Percentiles rank a stretch among this genome's conserved stretches.
These are phyloP conservation scores for Cladophialophora bantiana DNA, from an alignment of 2,329 filamentous ascomycete species.

Conservation along the genomic window DNA sequence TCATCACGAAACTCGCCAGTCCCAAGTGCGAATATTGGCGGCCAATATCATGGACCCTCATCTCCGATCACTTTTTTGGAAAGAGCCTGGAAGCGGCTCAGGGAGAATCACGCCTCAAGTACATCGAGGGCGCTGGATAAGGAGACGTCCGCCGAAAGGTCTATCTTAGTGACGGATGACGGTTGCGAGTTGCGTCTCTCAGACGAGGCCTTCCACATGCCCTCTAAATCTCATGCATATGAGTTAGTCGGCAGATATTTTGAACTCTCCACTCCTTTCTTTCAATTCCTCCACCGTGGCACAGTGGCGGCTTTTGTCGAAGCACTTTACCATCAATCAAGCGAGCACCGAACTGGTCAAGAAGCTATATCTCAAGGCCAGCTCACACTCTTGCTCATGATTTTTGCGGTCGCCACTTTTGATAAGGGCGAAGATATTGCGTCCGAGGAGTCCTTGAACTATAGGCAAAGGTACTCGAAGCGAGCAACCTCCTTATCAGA, in stretches of 20 bases:
- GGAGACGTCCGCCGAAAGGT: neutral
- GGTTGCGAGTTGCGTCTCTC: neutral
- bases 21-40: constrained; percentile 8
- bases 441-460: neutral
- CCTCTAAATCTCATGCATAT: neutral
- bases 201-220: neutral
- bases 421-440: neutral
- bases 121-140: neutral
- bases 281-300: constrained; percentile 1
- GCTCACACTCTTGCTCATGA: constrained; percentile 4
- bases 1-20: constrained; percentile 10
- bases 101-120: constrained; percentile 4
- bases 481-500: neutral
- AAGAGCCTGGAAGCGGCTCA: constrained; percentile 4
- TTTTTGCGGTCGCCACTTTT: constrained; percentile 6
- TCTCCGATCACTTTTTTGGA: constrained; percentile 11
- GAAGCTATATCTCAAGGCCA: neutral
- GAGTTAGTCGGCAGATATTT: constrained; percentile 4
- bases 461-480: neutral
- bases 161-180: neutral
- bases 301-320: neutral
- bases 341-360: neutral
- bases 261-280: neutral
- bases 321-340: neutral
- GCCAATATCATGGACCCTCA: constrained; percentile 10